These are phyloP conservation scores for Dactylellina drechsleri DNA, from an alignment of 2,329 filamentous ascomycete species.

Conservation along the genomic window DNA sequence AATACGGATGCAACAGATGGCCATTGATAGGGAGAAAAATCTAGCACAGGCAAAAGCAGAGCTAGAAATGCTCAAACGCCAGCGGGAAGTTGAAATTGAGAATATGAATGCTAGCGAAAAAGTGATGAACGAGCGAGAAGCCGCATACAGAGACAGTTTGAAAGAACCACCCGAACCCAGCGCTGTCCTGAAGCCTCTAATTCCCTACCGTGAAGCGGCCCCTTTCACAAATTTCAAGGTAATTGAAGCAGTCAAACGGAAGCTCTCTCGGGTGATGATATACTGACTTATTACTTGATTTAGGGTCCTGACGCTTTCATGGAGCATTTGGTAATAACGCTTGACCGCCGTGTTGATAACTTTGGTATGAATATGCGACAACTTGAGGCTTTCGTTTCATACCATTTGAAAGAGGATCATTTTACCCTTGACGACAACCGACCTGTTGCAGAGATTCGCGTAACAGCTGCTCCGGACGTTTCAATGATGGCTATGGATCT, in stretches of 20 bases:
- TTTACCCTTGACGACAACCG: constrained; percentile 49
- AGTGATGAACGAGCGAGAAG: constrained; percentile 30
- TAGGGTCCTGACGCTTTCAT: constrained; percentile 41
- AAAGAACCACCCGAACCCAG: constrained; percentile 24
- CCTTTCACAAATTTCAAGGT: constrained; percentile 46
- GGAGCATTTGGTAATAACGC: constrained; percentile 33
- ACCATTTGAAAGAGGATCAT: constrained; percentile 34
- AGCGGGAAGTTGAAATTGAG: not conserved
- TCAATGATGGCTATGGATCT: constrained; percentile 50
- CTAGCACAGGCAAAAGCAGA: constrained; percentile 8
- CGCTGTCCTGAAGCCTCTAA: constrained; percentile 31
- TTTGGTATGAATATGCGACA: constrained; percentile 49
- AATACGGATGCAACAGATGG: constrained; percentile 4
- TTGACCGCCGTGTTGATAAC: constrained; percentile 43
- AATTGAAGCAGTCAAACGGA: not conserved
- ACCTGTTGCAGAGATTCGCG: constrained; percentile 35
- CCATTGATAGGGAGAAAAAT: constrained; percentile 2
- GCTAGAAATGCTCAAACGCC: constrained; percentile 7
- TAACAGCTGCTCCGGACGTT: constrained; percentile 46
- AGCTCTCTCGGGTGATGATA: not conserved
- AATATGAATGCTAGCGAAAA: constrained; percentile 18
- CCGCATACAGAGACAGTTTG: constrained; percentile 23
- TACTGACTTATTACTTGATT: constrained; percentile 5
- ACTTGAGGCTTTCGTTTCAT: constrained; percentile 35
- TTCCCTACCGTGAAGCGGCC: constrained; percentile 36